Conservation (phyloP, 495 filamentous ascomycete species). For the Recurvomyces mirabilis region DNA sequence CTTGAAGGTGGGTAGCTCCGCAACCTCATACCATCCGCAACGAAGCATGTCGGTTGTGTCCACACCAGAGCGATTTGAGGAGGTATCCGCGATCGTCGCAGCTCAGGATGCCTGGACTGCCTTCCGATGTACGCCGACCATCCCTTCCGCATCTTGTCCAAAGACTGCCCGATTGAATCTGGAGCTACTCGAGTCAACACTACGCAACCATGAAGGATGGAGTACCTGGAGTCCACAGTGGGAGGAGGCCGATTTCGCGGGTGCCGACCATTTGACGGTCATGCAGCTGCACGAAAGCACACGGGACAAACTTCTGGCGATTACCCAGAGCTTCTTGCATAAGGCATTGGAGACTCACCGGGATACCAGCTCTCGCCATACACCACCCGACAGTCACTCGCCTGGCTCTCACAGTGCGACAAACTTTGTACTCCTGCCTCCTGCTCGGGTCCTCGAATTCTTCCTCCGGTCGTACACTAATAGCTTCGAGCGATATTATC, state of each 20-base stretch:
- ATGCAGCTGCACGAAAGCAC: slow-evolving; percentile 34
- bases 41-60: slow-evolving; percentile 23
- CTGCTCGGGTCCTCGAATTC: slow-evolving; percentile 46
- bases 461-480: slow-evolving; percentile 50
- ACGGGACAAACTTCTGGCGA: slow-evolving; percentile 52
- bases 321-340: slow-evolving; percentile 52
- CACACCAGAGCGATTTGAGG: slow-evolving; percentile 33
- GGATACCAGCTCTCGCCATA: slow-evolving; percentile 27
- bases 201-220: slow-evolving; percentile 32
- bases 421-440: slow-evolving; percentile 48
- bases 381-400: slow-evolving; percentile 23
- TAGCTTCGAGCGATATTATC: slow-evolving; percentile 47
- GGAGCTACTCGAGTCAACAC: slow-evolving; percentile 43
- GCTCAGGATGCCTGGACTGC: slow-evolving; percentile 46
- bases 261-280: slow-evolving; percentile 38
- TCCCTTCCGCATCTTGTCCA: slow-evolving; percentile 41
- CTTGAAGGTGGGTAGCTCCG: slow-evolving; percentile 27
- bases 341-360: slow-evolving; percentile 51
- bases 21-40: slow-evolving; percentile 15
- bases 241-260: slow-evolving; percentile 39
- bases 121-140: slow-evolving; percentile 44
- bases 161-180: slow-evolving; percentile 47
- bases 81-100: slow-evolving; percentile 41
- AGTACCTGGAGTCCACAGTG: slow-evolving; percentile 36
- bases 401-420: slow-evolving; percentile 32